These are phyloP conservation scores for Vitis rupestris DNA, from an alignment of 164 flowering plant species.

Conservation along the genomic window DNA sequence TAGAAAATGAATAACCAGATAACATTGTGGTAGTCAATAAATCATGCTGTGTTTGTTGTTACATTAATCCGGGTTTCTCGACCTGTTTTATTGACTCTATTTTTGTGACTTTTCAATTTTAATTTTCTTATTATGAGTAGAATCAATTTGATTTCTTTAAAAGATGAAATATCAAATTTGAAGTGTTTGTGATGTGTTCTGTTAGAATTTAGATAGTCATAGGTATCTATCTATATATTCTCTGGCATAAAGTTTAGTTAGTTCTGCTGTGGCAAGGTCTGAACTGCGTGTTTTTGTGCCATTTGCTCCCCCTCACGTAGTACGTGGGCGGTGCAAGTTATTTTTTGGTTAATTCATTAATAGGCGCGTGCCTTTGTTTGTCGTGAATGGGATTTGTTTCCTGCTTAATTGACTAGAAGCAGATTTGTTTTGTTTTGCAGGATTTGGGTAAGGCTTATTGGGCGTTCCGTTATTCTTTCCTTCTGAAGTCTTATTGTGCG, in stretches of 20 bases:
- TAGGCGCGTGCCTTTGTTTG: too few species aligned
- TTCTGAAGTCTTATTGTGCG: constrained; percentile 15
- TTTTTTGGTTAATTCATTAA: too few species aligned
- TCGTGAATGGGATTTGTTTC: constrained; percentile 4
- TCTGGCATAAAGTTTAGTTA: neutral
- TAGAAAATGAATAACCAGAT: neutral
- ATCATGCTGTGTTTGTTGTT: neutral
- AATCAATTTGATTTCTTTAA: neutral
- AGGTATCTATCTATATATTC: neutral
- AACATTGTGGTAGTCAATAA: neutral
- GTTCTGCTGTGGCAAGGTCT: neutral
- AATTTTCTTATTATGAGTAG: neutral
- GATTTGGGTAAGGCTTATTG: constrained; percentile 52
- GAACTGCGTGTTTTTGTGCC: neutral
- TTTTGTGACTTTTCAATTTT: neutral
- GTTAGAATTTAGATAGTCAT: neutral
- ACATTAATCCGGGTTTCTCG: neutral
- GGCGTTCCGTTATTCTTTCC: constrained; percentile 3
- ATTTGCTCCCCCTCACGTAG: too few species aligned
- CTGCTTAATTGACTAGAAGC: neutral
- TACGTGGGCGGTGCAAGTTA: too few species aligned
- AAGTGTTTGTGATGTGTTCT: neutral
- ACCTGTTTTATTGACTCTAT: neutral
- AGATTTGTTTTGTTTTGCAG: constrained; percentile 39
- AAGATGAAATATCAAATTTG: neutral